Base-by-base conservation (phyloP, 2,329 filamentous ascomycete species). In the Neofusicoccum sp. region DNA sequence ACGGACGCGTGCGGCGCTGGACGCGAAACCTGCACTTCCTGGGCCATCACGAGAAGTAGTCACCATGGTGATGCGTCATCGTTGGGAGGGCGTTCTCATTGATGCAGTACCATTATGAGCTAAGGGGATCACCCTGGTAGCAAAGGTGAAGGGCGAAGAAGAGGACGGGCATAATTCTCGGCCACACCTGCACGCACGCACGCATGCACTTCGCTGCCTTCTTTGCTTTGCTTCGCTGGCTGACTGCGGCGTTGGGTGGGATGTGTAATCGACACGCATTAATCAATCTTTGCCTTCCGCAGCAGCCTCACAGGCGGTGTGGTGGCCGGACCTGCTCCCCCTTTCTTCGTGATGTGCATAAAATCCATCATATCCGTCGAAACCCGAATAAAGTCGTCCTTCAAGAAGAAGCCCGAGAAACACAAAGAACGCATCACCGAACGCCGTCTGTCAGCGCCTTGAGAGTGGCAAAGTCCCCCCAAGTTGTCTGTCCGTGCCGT, bases 371-470 rank as follows among this genome's bases (percentile, higher is more conserved):
- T 43, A 43, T 56, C 51, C 51, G 38, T 56, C 51, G 43, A 56
- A 26, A 56, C 26, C 51, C 51, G 40, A 41, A 28, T 56, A 56
- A 28, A 14, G 16, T 4, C 11, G 53, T 56, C 41, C n/a, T 53
- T 26, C 61, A 47, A 43, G 34, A 41, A 16, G 26, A 43, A 40
- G 38, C 38, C 28, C 51, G 62, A 61, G 63, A 64, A 61, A 61
- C 43, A 64, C 62, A 64, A 60, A 63, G 64, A 66, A 66, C 59
- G 51, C 69, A 64, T 60, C 62, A 63, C 43, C 64, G 61, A 68
- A 67, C 72, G 66, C 66, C 63, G 69, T 71, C 69, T 60, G 48
- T 60, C 48, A 60, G 58, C 58, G 58, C 58, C 58, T 30, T 58
- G n/a, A 8, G 45, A 49, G 45, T 49, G 16, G 45, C 45, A 49